Percentiles rank a stretch among this genome's conserved stretches.
Conservation (phyloP, 2,329 filamentous ascomycete genomes). For the Hymenoscyphus infarciens region DNA sequence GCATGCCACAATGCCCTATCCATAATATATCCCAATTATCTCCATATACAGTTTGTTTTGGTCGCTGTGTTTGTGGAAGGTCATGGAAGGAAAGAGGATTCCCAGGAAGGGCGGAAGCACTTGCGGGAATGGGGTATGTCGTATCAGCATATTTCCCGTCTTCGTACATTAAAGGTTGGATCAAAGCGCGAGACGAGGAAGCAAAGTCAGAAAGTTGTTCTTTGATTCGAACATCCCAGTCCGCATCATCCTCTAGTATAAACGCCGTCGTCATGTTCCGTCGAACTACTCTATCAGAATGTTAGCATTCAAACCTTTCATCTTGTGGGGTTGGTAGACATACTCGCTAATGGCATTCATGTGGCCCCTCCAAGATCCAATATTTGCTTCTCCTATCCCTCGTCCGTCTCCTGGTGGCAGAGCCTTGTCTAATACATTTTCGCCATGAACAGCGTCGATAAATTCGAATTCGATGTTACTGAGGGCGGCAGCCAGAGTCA, state of each 20-base stretch:
- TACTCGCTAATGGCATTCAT: conserved; percentile 37
- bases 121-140: conserved; percentile 5
- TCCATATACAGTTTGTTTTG: no score
- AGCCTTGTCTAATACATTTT: conserved; percentile 40
- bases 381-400: conserved; percentile 30
- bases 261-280: conserved; percentile 37
- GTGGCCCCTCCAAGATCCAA: conserved; percentile 41
- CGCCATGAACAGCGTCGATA: conserved; percentile 41
- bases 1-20: no score
- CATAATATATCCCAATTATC: no score
- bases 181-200: conserved; percentile 4
- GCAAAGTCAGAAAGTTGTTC: conserved; percentile 32
- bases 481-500: conserved; percentile 41
- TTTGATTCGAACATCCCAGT: conserved; percentile 41
- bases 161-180: conserved; percentile 4
- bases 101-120: background rate
- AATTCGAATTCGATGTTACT: conserved; percentile 42
- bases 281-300: conserved; percentile 33
- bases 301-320: background rate
- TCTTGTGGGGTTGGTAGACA: conserved; percentile 1
- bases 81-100: background rate
- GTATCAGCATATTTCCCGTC: conserved; percentile 7
- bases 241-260: conserved; percentile 42
- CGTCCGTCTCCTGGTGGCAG: conserved; percentile 33
- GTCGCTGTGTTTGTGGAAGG: background rate